These are phyloP conservation scores for Dactylorhiza incarnata DNA, from an alignment of 106 monocot genomes.

Conservation along the genomic window DNA sequence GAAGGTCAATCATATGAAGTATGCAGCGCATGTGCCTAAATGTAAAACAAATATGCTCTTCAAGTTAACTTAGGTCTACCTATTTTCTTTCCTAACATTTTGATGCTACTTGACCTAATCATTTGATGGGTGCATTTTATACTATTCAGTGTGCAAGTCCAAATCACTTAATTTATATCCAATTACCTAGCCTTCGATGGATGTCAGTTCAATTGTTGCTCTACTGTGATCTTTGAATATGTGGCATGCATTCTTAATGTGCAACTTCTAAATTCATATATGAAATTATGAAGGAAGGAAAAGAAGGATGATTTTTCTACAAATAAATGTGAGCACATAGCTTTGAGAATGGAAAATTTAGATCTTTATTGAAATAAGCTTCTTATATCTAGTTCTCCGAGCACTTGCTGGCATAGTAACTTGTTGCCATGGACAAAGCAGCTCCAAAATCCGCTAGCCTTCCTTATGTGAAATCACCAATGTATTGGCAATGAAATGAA, in stretches of 20 bases:
- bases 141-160: no score
- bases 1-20: no score
- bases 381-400: constrained; percentile 80
- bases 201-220: no score
- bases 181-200: no score
- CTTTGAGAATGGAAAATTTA: background rate
- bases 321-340: background rate
- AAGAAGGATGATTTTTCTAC: background rate
- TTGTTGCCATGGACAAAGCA: constrained; percentile 75
- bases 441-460: constrained; percentile 79
- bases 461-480: constrained; percentile 70
- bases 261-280: background rate
- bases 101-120: no score
- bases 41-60: no score
- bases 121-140: no score
- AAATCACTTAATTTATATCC: no score
- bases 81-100: no score
- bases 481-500: constrained; percentile 28
- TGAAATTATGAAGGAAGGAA: background rate
- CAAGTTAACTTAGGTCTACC: no score
- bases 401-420: constrained; percentile 68
- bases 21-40: no score
- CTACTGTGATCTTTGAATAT: background rate
- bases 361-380: background rate
- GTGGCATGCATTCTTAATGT: background rate